Evolutionary conservation across 257 asterid species (phyloP).

Genomic region (Parsonsia alboflavescens): DNA sequence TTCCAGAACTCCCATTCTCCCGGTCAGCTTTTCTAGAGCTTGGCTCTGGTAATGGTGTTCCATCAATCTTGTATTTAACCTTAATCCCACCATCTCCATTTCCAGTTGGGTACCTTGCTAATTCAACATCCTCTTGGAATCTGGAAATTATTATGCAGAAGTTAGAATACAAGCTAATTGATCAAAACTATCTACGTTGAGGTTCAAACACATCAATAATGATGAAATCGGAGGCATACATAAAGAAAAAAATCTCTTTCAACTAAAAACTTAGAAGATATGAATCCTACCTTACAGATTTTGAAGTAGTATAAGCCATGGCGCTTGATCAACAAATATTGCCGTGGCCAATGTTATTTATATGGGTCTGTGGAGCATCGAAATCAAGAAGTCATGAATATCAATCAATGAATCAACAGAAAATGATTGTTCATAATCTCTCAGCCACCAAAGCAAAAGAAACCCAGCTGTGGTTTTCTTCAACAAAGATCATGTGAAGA

Average conservation of each 20-base stretch:
- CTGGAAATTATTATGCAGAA: constrained; percentile 33
- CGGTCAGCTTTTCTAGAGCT: constrained; percentile 36
- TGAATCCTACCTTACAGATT: constrained; percentile 64
- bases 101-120: constrained; percentile 30
- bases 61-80: constrained; percentile 55
- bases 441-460: constrained; percentile 31
- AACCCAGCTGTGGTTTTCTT: constrained; percentile 35
- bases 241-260: not conserved
- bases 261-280: not conserved
- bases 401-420: constrained; percentile 18
- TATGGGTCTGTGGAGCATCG: constrained; percentile 32
- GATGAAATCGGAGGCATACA: not conserved
- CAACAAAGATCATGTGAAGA: constrained; percentile 62
- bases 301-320: constrained; percentile 67
- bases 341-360: constrained; percentile 16
- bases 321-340: constrained; percentile 23
- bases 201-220: not conserved
- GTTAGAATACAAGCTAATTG: not conserved
- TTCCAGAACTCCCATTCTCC: constrained; percentile 24
- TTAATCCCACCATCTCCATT: constrained; percentile 48
- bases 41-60: constrained; percentile 32
- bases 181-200: not conserved
- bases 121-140: constrained; percentile 56
- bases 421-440: constrained; percentile 29
- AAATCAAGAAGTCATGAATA: constrained; percentile 16